These are phyloP conservation scores for Microdochium paspali DNA, from an alignment of 2,329 filamentous ascomycete genomes.

Conservation along the genomic window DNA sequence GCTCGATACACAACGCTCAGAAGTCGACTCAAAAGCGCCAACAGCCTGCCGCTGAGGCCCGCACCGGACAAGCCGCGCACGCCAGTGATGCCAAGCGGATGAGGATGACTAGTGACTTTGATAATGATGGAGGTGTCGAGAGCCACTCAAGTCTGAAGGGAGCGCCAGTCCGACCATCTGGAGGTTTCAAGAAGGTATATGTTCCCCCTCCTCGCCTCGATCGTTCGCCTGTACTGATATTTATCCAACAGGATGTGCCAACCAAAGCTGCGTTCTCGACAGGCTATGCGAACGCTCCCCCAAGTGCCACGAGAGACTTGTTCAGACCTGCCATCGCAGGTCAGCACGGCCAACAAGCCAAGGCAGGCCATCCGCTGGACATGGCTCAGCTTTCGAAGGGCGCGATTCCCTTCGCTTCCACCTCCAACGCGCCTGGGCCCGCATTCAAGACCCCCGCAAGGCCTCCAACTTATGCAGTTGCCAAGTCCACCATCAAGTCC, in stretches of 20 bases:
- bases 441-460: constrained; percentile 65
- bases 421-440: constrained; percentile 42
- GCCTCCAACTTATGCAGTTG: constrained; percentile 30
- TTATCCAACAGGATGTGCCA: constrained; percentile 40
- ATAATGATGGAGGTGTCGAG: constrained; percentile 51
- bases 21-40: constrained; percentile 21
- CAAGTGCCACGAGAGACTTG: constrained; percentile 42
- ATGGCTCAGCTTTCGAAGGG: constrained; percentile 83
- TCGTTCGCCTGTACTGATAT: constrained; percentile 21
- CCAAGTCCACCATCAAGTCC: constrained; percentile 53
- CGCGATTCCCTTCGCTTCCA: constrained; percentile 81
- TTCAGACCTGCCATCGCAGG: constrained; percentile 58
- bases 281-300: constrained; percentile 52
- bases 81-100: constrained; percentile 69
- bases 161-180: constrained; percentile 76
- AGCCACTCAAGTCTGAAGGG: constrained; percentile 63
- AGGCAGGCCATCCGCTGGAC: constrained; percentile 62
- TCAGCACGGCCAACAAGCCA: constrained; percentile 57
- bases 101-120: constrained; percentile 64
- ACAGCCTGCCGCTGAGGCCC: constrained; percentile 19
- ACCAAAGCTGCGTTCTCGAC: constrained; percentile 50
- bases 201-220: constrained; percentile 1
- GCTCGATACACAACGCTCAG: constrained; percentile 15
- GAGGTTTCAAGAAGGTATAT: constrained; percentile 57
- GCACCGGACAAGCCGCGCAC: constrained; percentile 54